Base-by-base conservation (phyloP, 1,139 yeast genomes). In the Debaryomycetaceae sp. region DNA sequence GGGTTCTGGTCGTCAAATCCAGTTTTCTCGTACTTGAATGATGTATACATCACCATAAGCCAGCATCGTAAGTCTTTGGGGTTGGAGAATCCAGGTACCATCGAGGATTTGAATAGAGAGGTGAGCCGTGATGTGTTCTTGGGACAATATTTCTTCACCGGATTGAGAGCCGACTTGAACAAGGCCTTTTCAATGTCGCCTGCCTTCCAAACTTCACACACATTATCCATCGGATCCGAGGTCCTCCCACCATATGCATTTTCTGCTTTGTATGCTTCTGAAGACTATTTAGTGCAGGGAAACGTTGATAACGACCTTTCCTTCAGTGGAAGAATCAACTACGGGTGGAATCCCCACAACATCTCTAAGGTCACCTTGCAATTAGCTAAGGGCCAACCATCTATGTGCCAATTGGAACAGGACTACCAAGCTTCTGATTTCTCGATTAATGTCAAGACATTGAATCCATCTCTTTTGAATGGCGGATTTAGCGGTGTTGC, bases 331-430 rank as follows among this genome's bases (percentile, higher is more conserved):
- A 84, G 98, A 70, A 70, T 87, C 58, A 91, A 90, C 76, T 88
- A 88, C 69, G 91, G 95, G 49, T 91, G 98, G 97, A 81, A 83
- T 65, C 81, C 83, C 63, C 76, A 76, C 62, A 80, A 84, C 65
- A 77, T 87, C 59, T 81, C 97, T 51, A 91, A 91, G 74, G 80
- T 88, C 53, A 89, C 95, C 58, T 75, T 90, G 62, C 98, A 93
- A 75, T 77, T 90, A 57, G 91, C 95, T 56, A 75, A 84, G 51
- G 88, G 87, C 50, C 98, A 91, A 73, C 97, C 95, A 52, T 76
- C 95, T 45, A 89, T 93, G 96, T 78, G 89, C 52, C 99, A 93
- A 75, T 75, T 93, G 58, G 99, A 95, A 76, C 98, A 93, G 66
- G 99, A 93, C 68, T 85, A 82, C 72, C 93, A 85, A 69, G 97